Conservation (phyloP, 2,329 filamentous ascomycete species). For the Rutstroemia sp. region DNA sequence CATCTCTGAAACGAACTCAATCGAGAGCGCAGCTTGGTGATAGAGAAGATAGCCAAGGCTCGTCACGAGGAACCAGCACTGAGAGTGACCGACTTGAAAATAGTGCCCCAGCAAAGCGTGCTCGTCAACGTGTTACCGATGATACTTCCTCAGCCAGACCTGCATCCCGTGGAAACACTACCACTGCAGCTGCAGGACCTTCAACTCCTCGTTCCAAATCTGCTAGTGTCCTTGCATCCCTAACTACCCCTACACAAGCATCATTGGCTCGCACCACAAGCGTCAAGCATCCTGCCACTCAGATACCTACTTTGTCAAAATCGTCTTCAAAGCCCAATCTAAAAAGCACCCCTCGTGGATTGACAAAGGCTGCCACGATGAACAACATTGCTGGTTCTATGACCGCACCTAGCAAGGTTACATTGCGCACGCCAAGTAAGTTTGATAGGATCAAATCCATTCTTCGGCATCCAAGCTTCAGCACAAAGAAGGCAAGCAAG, state of each 20-base stretch:
- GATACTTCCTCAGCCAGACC: conserved; percentile 62
- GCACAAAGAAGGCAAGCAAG: conserved; percentile 17
- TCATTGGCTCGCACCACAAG: conserved; percentile 56
- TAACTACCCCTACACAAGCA: conserved; percentile 74
- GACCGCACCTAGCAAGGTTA: conserved; percentile 22
- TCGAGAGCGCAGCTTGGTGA: conserved; percentile 62
- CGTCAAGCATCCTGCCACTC: conserved; percentile 45
- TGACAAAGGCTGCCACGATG: conserved; percentile 45
- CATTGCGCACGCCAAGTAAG: conserved; percentile 21
- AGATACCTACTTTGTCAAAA: conserved; percentile 39
- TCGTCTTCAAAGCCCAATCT: conserved; percentile 45
- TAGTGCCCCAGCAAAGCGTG: conserved; percentile 55
- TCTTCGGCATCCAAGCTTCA: conserved; percentile 34
- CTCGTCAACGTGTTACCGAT: conserved; percentile 59
- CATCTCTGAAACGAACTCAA: conserved; percentile 41
- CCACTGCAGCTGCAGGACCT: conserved; percentile 32
- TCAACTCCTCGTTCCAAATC: conserved; percentile 37
- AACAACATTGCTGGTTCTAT: conserved; percentile 34
- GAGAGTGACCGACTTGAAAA: conserved; percentile 24
- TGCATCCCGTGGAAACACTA: conserved; percentile 38
- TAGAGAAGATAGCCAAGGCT: conserved; percentile 25
- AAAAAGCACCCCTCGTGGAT: conserved; percentile 38
- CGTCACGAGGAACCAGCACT: neutral
- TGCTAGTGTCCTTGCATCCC: conserved; percentile 41
- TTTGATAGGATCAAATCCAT: conserved; percentile 51